Evolutionary conservation across 2,329 filamentous ascomycete species (phyloP).

Genomic region (Xylariaceae sp.): DNA sequence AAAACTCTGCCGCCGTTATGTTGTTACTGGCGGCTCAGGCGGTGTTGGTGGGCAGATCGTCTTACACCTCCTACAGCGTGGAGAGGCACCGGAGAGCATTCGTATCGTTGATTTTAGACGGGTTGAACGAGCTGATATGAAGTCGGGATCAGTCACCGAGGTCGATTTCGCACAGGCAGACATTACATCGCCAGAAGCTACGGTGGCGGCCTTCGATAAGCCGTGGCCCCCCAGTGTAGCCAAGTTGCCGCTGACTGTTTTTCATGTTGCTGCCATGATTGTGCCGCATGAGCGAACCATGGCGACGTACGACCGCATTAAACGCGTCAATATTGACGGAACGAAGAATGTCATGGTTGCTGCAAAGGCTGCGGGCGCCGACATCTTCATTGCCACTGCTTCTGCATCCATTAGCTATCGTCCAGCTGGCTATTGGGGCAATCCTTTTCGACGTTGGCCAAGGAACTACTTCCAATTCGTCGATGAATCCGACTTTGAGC

Average conservation of each 20-base stretch:
- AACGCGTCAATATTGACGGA: slow-evolving; percentile 47
- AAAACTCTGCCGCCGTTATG: slow-evolving; percentile 35
- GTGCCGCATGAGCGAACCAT: slow-evolving; percentile 41
- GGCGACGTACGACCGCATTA: slow-evolving; percentile 37
- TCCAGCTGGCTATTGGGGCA: slow-evolving; percentile 37
- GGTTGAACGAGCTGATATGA: slow-evolving; percentile 39
- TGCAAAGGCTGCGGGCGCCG: slow-evolving; percentile 39
- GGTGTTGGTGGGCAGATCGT: slow-evolving; percentile 49
- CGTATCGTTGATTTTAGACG: slow-evolving; percentile 46
- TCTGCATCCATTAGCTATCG: slow-evolving; percentile 43
- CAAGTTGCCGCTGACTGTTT: slow-evolving; percentile 46
- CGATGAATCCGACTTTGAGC: slow-evolving; percentile 40
- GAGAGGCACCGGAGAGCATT: slow-evolving; percentile 44
- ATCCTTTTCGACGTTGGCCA: slow-evolving; percentile 39
- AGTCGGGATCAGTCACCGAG: slow-evolving; percentile 30
- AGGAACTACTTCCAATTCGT: slow-evolving; percentile 39
- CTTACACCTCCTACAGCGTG: slow-evolving; percentile 46
- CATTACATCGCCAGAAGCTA: slow-evolving; percentile 39
- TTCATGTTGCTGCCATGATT: slow-evolving; percentile 49
- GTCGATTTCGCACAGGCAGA: slow-evolving; percentile 44
- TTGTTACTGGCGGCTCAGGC: slow-evolving; percentile 40
- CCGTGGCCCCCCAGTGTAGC: slow-evolving; percentile 40
- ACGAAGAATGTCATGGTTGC: slow-evolving; percentile 44
- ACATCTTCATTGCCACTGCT: slow-evolving; percentile 46
- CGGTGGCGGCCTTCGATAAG: slow-evolving; percentile 40